Evolutionary conservation across 2,329 filamentous ascomycete species (phyloP), one percentile per base, ranked within the genome.

Genomic region (Gremmenia infestans): DNA sequence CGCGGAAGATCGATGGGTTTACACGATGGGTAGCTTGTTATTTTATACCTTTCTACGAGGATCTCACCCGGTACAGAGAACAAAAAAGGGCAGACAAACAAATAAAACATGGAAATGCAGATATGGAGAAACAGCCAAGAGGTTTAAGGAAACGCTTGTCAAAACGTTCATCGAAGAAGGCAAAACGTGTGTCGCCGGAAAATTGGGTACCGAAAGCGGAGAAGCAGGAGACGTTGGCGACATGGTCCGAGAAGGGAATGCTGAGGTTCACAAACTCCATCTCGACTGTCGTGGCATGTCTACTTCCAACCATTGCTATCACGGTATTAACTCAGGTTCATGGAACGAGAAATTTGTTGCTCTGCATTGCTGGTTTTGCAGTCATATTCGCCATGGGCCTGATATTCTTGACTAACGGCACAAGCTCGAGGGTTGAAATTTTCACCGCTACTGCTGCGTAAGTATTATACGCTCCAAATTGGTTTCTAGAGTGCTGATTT

Each of bases 361-460:
- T 53, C 19, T 53, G 45, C 28, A 15, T 58, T 15, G 53, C 48
- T 25, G 46, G 50, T 5, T 58, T 58, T 42, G 48, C 56, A 7
- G 40, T 45, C 2, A 5, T 55, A 19, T 58, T 58, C 51, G 52
- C 56, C 17, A 42, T 55, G 8, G 56, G 53, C 2, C 22, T 58
- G 12, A 55, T 55, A 11, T 58, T 53, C 17, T 35, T 58, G 1
- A 42, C 52, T 6, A 54, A 42, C 45, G 48, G 37, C 1, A 50
- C 49, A 2, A 40, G 28, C n/a, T 46, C 56, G 11, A 46, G 50
- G 17, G 36, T 55, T 1, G 56, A 58, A 2, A 55, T 58, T n/a
- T 58, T 58, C 43, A 50, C 48, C n/a, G 56, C 56, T 17, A 55
- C 56, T 50, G 56, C 56, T 37, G 53, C 53, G 53, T 54, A 15